Base-by-base conservation (phyloP, 2,329 filamentous ascomycete species). In the Sporothrix humicola region DNA sequence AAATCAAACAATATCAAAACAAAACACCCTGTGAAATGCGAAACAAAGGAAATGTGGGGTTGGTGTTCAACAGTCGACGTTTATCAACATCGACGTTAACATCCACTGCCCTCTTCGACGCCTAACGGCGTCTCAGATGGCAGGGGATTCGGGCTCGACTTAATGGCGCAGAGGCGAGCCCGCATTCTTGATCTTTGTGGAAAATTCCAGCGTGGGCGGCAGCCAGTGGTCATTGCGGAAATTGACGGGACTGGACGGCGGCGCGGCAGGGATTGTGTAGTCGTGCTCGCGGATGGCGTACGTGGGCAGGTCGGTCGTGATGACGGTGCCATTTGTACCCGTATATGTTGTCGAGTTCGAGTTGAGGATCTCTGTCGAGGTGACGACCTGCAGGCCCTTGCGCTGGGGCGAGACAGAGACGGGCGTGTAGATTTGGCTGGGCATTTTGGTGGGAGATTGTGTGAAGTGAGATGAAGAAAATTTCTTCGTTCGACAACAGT, bases 251-350 rank as follows among this genome's bases (percentile, higher is more conserved):
- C 87, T 90, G 13, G 89, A 88, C 23, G 89, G 89, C 13, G 89
- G 89, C 56, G 89, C 87, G 15, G 89, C 88, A n/a, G 89, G 89
- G 23, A 90, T 88, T 46, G 85, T 84, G 82, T 90, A 91, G 80
- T 91, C 89, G 74, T 87, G 82, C 77, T 89, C 86, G 76, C 83
- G 84, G 77, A 88, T 87, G 76, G 83, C 82, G 76, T 84, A 86
- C 75, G 85, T 82, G 0, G 87, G 86, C 2, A 85, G 84, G 74
- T 83, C 81, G n/a, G 82, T 81, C 72, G 82, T 79, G 77, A 79
- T 80, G 74, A 82, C 80, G 77, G 84, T 83, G 73, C 52, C 52
- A 56, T 56, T 56, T 56, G 52, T 23, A 2, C 52, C 52, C 20
- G 52, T 56, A 56, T 56, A 56, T 44, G 71, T 42, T 13, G 61